Evolutionary conservation across 2,329 filamentous ascomycete genomes (phyloP), one percentile per base, ranked within the genome.

Genomic region (Aschersonia sp.): DNA sequence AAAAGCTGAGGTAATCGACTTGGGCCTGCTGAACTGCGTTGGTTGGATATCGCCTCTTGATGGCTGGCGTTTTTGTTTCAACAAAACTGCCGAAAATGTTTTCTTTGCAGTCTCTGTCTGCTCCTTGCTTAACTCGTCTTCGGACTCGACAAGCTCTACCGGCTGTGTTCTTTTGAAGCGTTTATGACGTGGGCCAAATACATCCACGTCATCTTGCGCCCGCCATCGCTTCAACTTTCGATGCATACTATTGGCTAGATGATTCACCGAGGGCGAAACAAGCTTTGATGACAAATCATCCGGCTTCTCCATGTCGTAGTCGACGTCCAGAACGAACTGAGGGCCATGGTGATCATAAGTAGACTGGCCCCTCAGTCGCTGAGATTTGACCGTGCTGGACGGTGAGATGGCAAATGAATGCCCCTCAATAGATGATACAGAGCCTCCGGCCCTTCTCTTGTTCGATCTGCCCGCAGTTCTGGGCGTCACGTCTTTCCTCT

Each of bases 111-210:
- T 31, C 54, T 54, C 9, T 31, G 43, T 20, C 12, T 31, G 7
- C n/a, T 12, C 12, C 45, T 31, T 47, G 31, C 47, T 52, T 9
- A 65, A 53, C 50, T 65, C 61, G 45, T 65, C 63, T 31, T 61
- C 61, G 2, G 57, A 61, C 2, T 58, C 51, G 20, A 54, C 51
- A 2, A 51, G 44, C 30, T 57, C 52, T 9, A 38, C 41, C 10
- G n/a, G 40, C 31, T 44, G 44, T 7, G 40, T 32, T 30, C 42
- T n/a, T 43, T 48, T 53, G 1, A 45, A 41, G 5, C 50, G 51
- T 42, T 58, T 59, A 45, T 53, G 31, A 40, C 47, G 49, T n/a
- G 52, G 50, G 9, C 47, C 50, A 4, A n/a, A 40, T 6, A 31
- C 31, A 32, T 52, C 48, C n/a, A 38, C 43, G 12, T 42, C 40